These are phyloP conservation scores for Glarea lozoyensis DNA, from an alignment of 495 filamentous ascomycete species.

Conservation along the genomic window DNA sequence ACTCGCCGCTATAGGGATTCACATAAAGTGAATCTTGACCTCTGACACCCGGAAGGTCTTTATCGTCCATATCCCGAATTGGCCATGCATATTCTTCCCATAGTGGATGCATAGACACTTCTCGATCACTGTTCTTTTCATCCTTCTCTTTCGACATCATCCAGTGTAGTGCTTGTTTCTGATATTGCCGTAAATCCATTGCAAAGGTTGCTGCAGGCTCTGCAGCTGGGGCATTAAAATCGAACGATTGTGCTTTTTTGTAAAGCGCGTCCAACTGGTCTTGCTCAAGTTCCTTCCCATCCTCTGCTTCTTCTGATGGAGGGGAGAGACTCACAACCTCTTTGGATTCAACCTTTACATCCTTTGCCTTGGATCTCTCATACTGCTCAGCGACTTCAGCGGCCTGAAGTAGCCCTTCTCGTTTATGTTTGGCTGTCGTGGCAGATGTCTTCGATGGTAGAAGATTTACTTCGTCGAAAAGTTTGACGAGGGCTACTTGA, in stretches of 20 bases:
- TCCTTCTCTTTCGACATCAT: slow-evolving; percentile 91
- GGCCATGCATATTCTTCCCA: slow-evolving; percentile 98
- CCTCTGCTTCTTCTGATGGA: slow-evolving; percentile 59
- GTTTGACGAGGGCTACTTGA: slow-evolving; percentile 77
- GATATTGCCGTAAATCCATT: slow-evolving; percentile 82
- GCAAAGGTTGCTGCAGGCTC: slow-evolving; percentile 74
- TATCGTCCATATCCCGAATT: slow-evolving; percentile 74
- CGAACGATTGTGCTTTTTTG: slow-evolving; percentile 92
- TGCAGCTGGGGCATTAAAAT: slow-evolving; percentile 81
- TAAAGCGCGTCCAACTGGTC: slow-evolving; percentile 92
- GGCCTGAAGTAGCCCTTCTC: slow-evolving; percentile 73
- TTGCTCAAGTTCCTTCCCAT: slow-evolving; percentile 85
- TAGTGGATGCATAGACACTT: slow-evolving; percentile 83
- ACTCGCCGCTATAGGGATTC: slow-evolving; percentile 91
- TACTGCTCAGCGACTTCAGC: slow-evolving; percentile 78
- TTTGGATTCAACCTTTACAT: slow-evolving; percentile 31
- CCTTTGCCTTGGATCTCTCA: slow-evolving; percentile 44
- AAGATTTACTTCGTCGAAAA: slow-evolving; percentile 85
- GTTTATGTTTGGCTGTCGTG: slow-evolving; percentile 68
- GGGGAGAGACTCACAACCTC: slow-evolving; percentile 40
- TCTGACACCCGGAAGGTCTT: slow-evolving; percentile 53
- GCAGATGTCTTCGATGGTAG: slow-evolving; percentile 63
- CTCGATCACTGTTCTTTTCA: slow-evolving; percentile 49
- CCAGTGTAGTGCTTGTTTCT: slow-evolving; percentile 92
- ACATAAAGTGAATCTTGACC: slow-evolving; percentile 75